Evolutionary conservation across 495 filamentous ascomycete species (phyloP).

Genomic region (Schizothecium vesticola): DNA sequence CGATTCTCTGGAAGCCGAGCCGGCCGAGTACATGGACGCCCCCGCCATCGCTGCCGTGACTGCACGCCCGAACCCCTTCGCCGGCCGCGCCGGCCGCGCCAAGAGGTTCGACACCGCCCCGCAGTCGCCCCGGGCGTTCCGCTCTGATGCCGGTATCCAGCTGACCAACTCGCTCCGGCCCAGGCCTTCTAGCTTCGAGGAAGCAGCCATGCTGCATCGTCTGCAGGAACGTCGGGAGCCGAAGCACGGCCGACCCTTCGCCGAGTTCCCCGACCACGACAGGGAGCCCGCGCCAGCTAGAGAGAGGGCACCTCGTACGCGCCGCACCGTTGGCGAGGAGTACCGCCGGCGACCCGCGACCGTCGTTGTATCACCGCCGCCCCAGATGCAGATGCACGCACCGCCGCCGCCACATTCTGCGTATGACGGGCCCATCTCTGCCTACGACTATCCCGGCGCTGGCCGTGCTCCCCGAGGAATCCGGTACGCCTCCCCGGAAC

Average conservation of each 20-base stretch:
- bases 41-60: slow-evolving; percentile 25
- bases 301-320: slow-evolving; percentile 27
- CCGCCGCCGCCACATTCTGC: slow-evolving; percentile 33
- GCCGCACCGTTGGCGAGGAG: slow-evolving; percentile 35
- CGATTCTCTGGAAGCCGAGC: slow-evolving; percentile 52
- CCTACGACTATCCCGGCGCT: slow-evolving; percentile 33
- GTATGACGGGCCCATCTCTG: slow-evolving; percentile 31
- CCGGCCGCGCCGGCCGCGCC: slow-evolving; percentile 1
- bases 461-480: slow-evolving; percentile 29
- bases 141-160: slow-evolving; percentile 16
- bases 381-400: slow-evolving; percentile 21
- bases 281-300: slow-evolving; percentile 16
- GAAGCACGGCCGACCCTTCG: slow-evolving; percentile 42
- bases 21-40: slow-evolving; percentile 52
- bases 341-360: slow-evolving; percentile 41
- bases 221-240: slow-evolving; percentile 54
- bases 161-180: slow-evolving; percentile 19
- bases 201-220: slow-evolving; percentile 46
- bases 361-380: slow-evolving; percentile 31
- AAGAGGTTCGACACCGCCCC: slow-evolving; percentile 14
- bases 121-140: slow-evolving; percentile 27
- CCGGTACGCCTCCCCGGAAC: slow-evolving; percentile 25
- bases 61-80: slow-evolving; percentile 23
- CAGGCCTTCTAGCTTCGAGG: slow-evolving; percentile 45
- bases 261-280: slow-evolving; percentile 38